These are phyloP conservation scores for Echites panduratus DNA, from an alignment of 257 asterid species.

Conservation along the genomic window DNA sequence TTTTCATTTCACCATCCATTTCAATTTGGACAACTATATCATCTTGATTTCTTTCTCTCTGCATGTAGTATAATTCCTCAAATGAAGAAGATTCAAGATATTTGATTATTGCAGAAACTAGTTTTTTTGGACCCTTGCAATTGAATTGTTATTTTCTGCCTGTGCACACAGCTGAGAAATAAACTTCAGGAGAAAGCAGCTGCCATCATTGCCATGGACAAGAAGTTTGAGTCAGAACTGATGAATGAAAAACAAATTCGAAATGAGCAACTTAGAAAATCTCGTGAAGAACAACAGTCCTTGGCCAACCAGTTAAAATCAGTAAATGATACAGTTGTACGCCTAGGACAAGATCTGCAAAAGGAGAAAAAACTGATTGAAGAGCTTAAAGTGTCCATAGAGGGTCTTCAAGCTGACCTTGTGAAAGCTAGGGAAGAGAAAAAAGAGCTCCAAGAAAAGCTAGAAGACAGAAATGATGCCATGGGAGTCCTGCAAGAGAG, in stretches of 20 bases:
- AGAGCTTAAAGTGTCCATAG: constrained; percentile 37
- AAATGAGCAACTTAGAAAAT: constrained; percentile 36
- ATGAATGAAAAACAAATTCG: constrained; percentile 42
- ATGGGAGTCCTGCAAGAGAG: constrained; percentile 47
- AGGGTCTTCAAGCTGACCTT: constrained; percentile 41
- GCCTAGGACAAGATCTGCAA: constrained; percentile 45
- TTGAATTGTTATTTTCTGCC: constrained; percentile 16
- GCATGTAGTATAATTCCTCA: not conserved
- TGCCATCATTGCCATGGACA: constrained; percentile 39
- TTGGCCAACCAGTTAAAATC: constrained; percentile 39
- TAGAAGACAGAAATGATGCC: constrained; percentile 48
- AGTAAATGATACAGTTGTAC: constrained; percentile 29
- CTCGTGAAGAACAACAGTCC: constrained; percentile 42
- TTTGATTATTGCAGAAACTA: not conserved
- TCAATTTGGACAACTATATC: not conserved
- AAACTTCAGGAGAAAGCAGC: constrained; percentile 53
- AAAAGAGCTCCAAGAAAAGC: constrained; percentile 42
- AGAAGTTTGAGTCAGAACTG: constrained; percentile 44
- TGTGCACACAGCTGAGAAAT: constrained; percentile 46
- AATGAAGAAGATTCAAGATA: not conserved
- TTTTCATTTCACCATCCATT: not conserved
- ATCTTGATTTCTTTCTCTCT: not conserved
- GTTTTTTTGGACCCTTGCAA: constrained; percentile 11
- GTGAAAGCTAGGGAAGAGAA: constrained; percentile 36
- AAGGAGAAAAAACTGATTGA: constrained; percentile 34